Conservation (phyloP, 1,139 yeast genomes). For the Zygoascus sp. region DNA sequence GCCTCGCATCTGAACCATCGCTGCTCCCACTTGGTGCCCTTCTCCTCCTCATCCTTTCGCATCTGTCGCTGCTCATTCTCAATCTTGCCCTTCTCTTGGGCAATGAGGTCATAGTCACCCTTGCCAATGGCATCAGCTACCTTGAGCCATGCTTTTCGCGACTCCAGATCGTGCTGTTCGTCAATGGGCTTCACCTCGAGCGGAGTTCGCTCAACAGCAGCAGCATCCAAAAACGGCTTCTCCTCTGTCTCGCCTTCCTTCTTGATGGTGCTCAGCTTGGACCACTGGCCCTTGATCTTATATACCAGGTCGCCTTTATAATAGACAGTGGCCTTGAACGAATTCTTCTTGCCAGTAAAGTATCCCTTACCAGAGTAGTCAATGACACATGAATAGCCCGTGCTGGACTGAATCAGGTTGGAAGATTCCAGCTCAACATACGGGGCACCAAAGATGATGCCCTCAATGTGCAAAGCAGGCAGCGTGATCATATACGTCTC, state of each 20-base stretch:
- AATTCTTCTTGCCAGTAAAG: slow-evolving; percentile 91
- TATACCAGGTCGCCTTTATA: slow-evolving; percentile 54
- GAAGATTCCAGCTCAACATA: slow-evolving; percentile 79
- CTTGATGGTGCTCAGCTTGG: slow-evolving; percentile 56
- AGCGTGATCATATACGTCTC: slow-evolving; percentile 79
- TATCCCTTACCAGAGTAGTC: slow-evolving; percentile 92
- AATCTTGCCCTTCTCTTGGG: slow-evolving; percentile 65
- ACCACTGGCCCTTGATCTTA: slow-evolving; percentile 90
- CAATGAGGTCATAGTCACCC: slow-evolving; percentile 71
- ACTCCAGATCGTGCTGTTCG: slow-evolving; percentile 69
- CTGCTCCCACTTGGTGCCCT: slow-evolving; percentile 61
- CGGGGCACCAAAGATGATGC: slow-evolving; percentile 83
- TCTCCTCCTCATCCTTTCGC: slow-evolving; percentile 64
- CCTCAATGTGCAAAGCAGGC: slow-evolving; percentile 95
- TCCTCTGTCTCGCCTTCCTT: slow-evolving; percentile 37
- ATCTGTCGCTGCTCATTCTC: slow-evolving; percentile 81
- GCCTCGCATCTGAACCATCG: slow-evolving; percentile 58
- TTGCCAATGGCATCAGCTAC: slow-evolving; percentile 82
- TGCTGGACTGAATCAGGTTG: slow-evolving; percentile 72
- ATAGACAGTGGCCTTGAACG: slow-evolving; percentile 79
- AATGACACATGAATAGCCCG: slow-evolving; percentile 67
- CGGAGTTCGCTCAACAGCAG: slow-evolving; percentile 45
- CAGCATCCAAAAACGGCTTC: slow-evolving; percentile 68
- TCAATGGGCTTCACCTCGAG: slow-evolving; percentile 74
- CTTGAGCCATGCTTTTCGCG: slow-evolving; percentile 77